Evolutionary conservation across 352 stramenopile species (phyloP).

Genomic region (Phytophthora cactorum): DNA sequence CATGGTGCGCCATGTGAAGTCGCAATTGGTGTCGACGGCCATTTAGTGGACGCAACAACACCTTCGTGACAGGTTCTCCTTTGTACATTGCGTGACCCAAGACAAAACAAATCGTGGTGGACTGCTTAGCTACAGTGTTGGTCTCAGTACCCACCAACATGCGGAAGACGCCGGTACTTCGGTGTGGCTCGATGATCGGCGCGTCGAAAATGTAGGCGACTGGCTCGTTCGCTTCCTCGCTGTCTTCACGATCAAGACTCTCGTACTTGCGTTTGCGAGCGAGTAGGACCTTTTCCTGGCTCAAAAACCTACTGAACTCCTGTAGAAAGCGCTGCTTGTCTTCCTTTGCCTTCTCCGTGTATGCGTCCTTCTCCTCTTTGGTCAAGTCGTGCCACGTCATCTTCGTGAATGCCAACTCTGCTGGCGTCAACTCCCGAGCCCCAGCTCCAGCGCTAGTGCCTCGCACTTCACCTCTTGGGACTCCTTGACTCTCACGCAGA

Average conservation of each 20-base stretch:
- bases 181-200: slow-evolving; percentile 69
- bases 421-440: slow-evolving; percentile 34
- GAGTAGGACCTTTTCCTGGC: slow-evolving; percentile 49
- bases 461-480: slow-evolving; percentile 11
- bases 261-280: slow-evolving; percentile 65
- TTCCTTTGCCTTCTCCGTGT: slow-evolving; percentile 43
- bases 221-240: slow-evolving; percentile 41
- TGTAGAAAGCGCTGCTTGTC: slow-evolving; percentile 64
- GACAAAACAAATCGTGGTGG: slow-evolving; percentile 81
- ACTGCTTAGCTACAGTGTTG: slow-evolving; percentile 48
- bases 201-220: slow-evolving; percentile 83
- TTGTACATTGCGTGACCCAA: slow-evolving; percentile 64
- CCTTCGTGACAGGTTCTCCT: slow-evolving; percentile 79
- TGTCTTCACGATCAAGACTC: slow-evolving; percentile 31
- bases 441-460: slow-evolving; percentile 6
- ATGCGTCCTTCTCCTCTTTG: slow-evolving; percentile 51
- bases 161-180: slow-evolving; percentile 52
- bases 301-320: slow-evolving; percentile 63
- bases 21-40: slow-evolving; percentile 87
- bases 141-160: slow-evolving; percentile 69
- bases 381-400: slow-evolving; percentile 59
- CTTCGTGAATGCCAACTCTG: slow-evolving; percentile 34
- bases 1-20: slow-evolving; percentile 77
- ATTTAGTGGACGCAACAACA: slow-evolving; percentile 78
- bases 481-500: slow-evolving; percentile 31